phyloP scores from a whole-genome alignment of 176 grass and related monocot species.

The Poa annua region DNA sequence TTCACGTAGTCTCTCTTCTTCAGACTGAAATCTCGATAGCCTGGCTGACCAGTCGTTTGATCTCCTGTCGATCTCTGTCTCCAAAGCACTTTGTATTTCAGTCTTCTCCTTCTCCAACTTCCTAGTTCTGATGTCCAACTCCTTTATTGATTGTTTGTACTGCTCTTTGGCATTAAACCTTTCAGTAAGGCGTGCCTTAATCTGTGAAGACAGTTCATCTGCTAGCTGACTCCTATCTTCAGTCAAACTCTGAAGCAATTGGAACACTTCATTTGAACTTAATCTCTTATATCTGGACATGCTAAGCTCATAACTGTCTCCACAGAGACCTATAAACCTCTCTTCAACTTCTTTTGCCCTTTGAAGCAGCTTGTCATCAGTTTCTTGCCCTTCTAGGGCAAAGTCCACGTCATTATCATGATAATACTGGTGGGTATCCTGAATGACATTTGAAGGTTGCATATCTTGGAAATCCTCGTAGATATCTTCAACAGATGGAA shows the following conservation, averaged over 20 bases:
- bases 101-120: conserved; percentile 80
- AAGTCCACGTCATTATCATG: conserved; percentile 31
- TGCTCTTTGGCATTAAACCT: conserved; percentile 67
- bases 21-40: conserved; percentile 66
- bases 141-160: conserved; percentile 60
- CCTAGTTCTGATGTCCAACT: conserved; percentile 58
- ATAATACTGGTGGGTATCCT: conserved; percentile 2
- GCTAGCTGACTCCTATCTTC: conserved; percentile 72
- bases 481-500: conserved; percentile 74
- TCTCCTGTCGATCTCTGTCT: conserved; percentile 75
- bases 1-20: conserved; percentile 88
- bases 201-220: conserved; percentile 75
- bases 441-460: conserved; percentile 33
- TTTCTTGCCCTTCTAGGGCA: conserved; percentile 44
- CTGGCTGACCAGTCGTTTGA: conserved; percentile 72
- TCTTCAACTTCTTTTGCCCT: conserved; percentile 68
- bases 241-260: conserved; percentile 62
- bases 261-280: conserved; percentile 48
- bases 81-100: conserved; percentile 58
- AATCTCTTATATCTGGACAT: conserved; percentile 43
- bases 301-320: conserved; percentile 56
- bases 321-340: conserved; percentile 46
- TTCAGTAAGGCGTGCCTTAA: conserved; percentile 78
- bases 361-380: conserved; percentile 59
- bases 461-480: conserved; percentile 67